These are phyloP conservation scores for Endocarpon pusillum DNA, from an alignment of 495 filamentous ascomycete genomes.

Conservation along the genomic window DNA sequence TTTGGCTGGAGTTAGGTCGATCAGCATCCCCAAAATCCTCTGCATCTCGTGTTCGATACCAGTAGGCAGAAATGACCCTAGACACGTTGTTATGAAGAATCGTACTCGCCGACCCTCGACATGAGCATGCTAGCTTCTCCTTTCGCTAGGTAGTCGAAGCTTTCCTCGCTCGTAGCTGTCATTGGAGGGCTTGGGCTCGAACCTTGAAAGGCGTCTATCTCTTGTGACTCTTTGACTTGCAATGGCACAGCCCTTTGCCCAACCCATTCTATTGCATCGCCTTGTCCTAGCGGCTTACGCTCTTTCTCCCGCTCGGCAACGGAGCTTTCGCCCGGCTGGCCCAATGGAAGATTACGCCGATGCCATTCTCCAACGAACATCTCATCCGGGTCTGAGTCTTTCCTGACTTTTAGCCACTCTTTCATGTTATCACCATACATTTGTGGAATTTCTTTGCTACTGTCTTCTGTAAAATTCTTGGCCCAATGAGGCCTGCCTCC, in stretches of 20 bases:
- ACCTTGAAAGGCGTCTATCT: slow-evolving; percentile 4
- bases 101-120: too few relatives aligned
- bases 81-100: too few relatives aligned
- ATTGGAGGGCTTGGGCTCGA: slow-evolving; percentile 17
- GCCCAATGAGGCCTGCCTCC: slow-evolving; percentile 93
- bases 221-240: slow-evolving; percentile 4
- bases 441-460: slow-evolving; percentile 31
- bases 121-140: slow-evolving; percentile 32
- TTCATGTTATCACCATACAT: slow-evolving; percentile 39
- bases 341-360: slow-evolving; percentile 44
- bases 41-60: too few relatives aligned
- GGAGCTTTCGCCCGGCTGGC: slow-evolving; percentile 9
- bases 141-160: slow-evolving; percentile 38
- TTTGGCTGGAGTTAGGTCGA: too few relatives aligned
- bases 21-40: too few relatives aligned
- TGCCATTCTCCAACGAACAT: slow-evolving; percentile 93
- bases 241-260: slow-evolving; percentile 26
- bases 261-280: slow-evolving; percentile 39
- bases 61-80: too few relatives aligned
- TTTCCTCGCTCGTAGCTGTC: slow-evolving; percentile 39
- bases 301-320: slow-evolving; percentile 29
- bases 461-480: slow-evolving; percentile 63
- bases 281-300: slow-evolving; percentile 15
- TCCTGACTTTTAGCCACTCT: slow-evolving; percentile 48
- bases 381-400: slow-evolving; percentile 69